A percentile compares a stretch with the other conserved stretches of the same genome.
phyloP scores from a whole-genome alignment of 768 basidiomycete genomes.

The Ramaria sp. region DNA sequence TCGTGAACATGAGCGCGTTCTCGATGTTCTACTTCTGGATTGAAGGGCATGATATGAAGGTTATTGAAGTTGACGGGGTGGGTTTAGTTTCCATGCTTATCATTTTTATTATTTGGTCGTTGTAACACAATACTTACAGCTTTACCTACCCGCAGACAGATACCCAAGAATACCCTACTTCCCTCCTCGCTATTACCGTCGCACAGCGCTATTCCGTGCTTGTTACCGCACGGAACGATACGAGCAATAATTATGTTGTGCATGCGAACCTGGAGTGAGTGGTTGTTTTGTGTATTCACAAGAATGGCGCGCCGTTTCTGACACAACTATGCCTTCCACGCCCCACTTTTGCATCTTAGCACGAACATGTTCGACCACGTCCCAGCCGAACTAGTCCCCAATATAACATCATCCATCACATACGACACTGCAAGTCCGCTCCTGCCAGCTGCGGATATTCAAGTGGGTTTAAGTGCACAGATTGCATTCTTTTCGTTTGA shows the following conservation, averaged over 20 bases:
- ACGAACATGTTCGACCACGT: conserved; percentile 79
- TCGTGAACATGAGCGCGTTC: conserved; percentile 77
- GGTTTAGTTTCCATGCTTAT: conserved; percentile 17
- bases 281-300: too few relatives aligned
- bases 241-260: conserved; percentile 74
- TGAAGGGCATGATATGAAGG: conserved; percentile 75
- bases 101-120: background rate
- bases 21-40: conserved; percentile 79
- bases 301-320: too few relatives aligned
- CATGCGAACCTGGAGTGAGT: conserved; percentile 78
- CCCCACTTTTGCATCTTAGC: conserved; percentile 2
- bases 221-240: conserved; percentile 84
- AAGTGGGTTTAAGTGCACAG: too few relatives aligned
- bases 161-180: conserved; percentile 59
- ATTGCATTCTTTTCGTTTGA: too few relatives aligned
- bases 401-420: conserved; percentile 74
- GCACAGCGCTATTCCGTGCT: conserved; percentile 93
- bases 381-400: conserved; percentile 62
- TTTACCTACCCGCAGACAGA: conserved; percentile 42
- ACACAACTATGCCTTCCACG: background rate
- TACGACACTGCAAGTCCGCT: conserved; percentile 36
- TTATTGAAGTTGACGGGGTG: conserved; percentile 80
- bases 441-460: background rate
- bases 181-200: conserved; percentile 63
- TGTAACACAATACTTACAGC: background rate